Base-by-base conservation (phyloP, 2,329 filamentous ascomycete genomes). In the Xylaria sp. region DNA sequence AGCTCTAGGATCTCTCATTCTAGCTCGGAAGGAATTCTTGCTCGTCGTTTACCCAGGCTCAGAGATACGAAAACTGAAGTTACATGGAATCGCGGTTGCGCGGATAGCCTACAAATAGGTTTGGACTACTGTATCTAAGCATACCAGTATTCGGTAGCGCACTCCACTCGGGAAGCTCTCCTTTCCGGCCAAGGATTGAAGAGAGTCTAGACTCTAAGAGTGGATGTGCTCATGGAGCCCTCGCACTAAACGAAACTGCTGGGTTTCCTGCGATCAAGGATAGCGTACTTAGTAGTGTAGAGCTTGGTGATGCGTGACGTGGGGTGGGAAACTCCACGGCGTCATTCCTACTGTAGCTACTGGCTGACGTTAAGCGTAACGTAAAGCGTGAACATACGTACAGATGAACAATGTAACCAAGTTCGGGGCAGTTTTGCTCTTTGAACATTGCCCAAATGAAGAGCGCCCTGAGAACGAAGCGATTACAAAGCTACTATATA, bases 131-230 rank as follows among this genome's bases (percentile, higher is more conserved):
- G 3, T 14, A 31, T 40, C 43, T 25, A 33, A 31, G 11, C 17
- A 49, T 58, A 28, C 45, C 42, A 57, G 45, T 42, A 59, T 35
- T 59, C 52, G 42, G 46, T 60, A 53, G 47, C 55, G 43, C 25
- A 35, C 57, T 66, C 64, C 57, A 59, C 57, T 53, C 57, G 53
- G 38, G 51, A 58, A 52, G 21, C 54, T 59, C 57, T 66, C 45
- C 35, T 57, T 59, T 64, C 50, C 57, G 51, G 64, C 64, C 61
- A 59, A 60, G 61, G 23, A 53, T 50, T 33, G 54, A 21, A 47
- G 51, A 38, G 57, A 58, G 64, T 64, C 64, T 66, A 66, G 64
- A 66, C 61, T 66, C 51, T 51, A 5, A 9, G 33, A 52, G 57
- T 61, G 64, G 64, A 50, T 58, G 57, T 15, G 33, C 28, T 50